These are phyloP conservation scores for Sporothrix dimorphospora DNA, from an alignment of 2,329 filamentous ascomycete genomes.

Conservation along the genomic window DNA sequence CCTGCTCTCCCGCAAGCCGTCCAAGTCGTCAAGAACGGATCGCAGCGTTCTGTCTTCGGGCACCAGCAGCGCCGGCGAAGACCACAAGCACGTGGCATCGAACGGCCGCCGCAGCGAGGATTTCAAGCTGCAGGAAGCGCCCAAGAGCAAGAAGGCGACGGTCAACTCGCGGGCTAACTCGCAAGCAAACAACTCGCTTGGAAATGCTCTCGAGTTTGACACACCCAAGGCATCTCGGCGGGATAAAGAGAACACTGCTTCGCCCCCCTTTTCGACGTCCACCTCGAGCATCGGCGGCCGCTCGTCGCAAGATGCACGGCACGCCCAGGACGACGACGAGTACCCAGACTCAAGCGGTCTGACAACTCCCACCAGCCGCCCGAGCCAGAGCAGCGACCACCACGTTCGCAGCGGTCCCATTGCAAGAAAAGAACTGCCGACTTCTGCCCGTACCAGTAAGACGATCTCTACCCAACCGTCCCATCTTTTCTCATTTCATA, in stretches of 20 bases:
- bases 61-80: conserved; percentile 43
- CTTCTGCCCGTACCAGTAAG: conserved; percentile 51
- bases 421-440: conserved; percentile 66
- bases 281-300: conserved; percentile 48
- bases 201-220: conserved; percentile 39
- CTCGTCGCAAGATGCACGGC: conserved; percentile 62
- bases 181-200: conserved; percentile 44
- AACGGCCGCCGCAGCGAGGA: conserved; percentile 56
- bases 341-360: conserved; percentile 46
- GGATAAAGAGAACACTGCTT: conserved; percentile 43
- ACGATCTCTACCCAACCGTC: conserved; percentile 7
- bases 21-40: conserved; percentile 48
- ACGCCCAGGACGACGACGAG: conserved; percentile 54
- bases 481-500: not conserved
- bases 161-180: conserved; percentile 50
- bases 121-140: conserved; percentile 81
- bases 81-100: conserved; percentile 41
- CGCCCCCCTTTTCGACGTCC: conserved; percentile 33
- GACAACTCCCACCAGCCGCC: conserved; percentile 43
- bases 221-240: conserved; percentile 45
- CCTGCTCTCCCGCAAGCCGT: conserved; percentile 52
- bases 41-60: conserved; percentile 41
- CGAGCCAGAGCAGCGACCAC: conserved; percentile 45
- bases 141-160: conserved; percentile 60
- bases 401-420: conserved; percentile 57